Evolutionary conservation across 169 alveolate genomes (phyloP), one percentile per base, ranked within the genome.

Genomic region (Plasmodium blacklocki): DNA sequence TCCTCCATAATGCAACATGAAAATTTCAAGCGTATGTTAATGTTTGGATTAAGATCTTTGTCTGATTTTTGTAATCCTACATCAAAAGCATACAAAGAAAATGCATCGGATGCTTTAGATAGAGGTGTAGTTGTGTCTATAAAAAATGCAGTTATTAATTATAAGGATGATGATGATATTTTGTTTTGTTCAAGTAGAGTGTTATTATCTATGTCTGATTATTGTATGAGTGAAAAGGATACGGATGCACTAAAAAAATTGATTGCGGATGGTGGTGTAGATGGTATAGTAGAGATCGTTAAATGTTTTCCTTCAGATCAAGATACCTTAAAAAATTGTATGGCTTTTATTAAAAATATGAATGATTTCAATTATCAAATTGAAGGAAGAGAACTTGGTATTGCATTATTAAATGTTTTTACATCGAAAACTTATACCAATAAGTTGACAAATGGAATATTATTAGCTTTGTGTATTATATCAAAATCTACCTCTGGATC

Each of bases 21-120:
- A 88, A 97, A 96, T 88, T 97, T 97, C 94, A 97, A 97, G 88
- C 96, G 97, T 92, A 97, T 97, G 98, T 91, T 97, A 90, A 88
- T 96, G 91, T 97, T 97, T 93, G 97, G 98, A 3, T 92, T 97
- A 89, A 92, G 98, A 60, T 97, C 98, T 5, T 95, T 97, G 59
- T 93, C 98, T 32, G 98, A 97, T 78, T 93, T 95, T 67, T 97
- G 98, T 89, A 93, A 89, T 62, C 97, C 98, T n/a, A 94, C 97
- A 50, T 91, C 95, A 73, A 96, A 95, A 91, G 73, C 95, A 45
- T 95, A 95, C 88, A 95, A 94, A 93, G 98, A 97, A 73, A 97
- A 97, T 73, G 97, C 98, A 54, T 89, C 78, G 74, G 98, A 96
- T 52, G 98, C 98, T 15, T 85, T 97, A 92, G 95, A 96, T 5